Evolutionary conservation across 2,329 filamentous ascomycete species (phyloP), one percentile per base, ranked within the genome.

Genomic region (Pestalotiopsis sp.): DNA sequence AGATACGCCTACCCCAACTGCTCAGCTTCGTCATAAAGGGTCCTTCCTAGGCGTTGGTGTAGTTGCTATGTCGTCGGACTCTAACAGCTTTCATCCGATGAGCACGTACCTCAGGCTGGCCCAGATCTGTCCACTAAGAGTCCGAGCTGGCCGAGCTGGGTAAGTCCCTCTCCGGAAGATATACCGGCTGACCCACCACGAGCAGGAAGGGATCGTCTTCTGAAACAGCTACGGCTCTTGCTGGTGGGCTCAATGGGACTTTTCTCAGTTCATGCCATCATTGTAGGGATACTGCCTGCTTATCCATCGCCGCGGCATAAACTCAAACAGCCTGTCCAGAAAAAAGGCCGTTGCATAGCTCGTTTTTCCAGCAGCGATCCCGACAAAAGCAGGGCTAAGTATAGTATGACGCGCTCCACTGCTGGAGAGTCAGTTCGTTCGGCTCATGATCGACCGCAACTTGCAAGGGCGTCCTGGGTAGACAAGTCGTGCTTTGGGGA

Each of bases 171-270:
- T 36, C 64, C 64, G 64, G 64, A 60, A 27, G 39, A 60, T 60
- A 66, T 66, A 63, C 65, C 65, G 65, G 65, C 31, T 36, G 59
- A 36, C 39, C 65, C 39, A 55, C 57, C n/a, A 12, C 17, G 27
- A 36, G 57, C 57, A 12, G 62, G 27, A 66, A 36, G 23, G 49
- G 58, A 67, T 67, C 65, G 58, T 31, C 65, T 67, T 63, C 65
- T 67, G 65, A 67, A 67, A 67, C 65, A 39, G 58, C 57, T 25
- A 63, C n/a, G 59, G 45, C 25, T 67, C 65, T 58, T 60, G 23
- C 27, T 36, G 58, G 25, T 36, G 17, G 39, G 57, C 11, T 25
- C 36, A 11, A 36, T 23, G 14, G 25, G 41, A 14, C 39, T 39
- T 38, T 38, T 23, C n/a, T 49, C 41, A 39, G 57, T 59, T 49